Base-by-base conservation (phyloP, 2,329 filamentous ascomycete genomes). In the Tolypocladium ovalisporum region DNA sequence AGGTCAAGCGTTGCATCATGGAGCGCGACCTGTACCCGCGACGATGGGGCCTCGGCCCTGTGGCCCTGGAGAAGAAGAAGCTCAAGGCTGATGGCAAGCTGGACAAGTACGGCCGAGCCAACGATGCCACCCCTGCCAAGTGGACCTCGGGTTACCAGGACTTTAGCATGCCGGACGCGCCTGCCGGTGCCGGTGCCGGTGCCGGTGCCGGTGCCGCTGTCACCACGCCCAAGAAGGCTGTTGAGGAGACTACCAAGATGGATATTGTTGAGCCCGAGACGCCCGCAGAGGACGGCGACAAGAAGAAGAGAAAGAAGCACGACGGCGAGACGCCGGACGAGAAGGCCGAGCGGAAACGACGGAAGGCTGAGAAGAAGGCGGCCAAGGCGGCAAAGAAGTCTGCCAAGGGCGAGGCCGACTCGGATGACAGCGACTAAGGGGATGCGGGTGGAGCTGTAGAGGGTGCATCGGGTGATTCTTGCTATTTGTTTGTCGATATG, bases 1-100 rank as follows among this genome's bases (percentile, higher is more conserved):
- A 97, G 82, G 90, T 99, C 72, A 99, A 99, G 87, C 88, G 94
- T 68, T 96, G 92, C 76, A 99, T 99, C 75, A 99, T 99, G 94
- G 94, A 99, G 82, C 89, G 94, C 67, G 94, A 97, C 72, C 82
- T 97, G 59, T 99, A 99, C 82, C 94, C 94, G 62, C 84, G 91
- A 73, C 82, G 93, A 80, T 99, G 94, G 94, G 94, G 94, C 64
- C 84, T 97, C 70, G 94, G 94, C 61, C 93, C 94, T 56, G 87
- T 93, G 60, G 94, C 94, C 54, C 77, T 88, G 54, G 91, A 97
- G 82, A 99, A 99, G 86, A 99, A 99, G 88, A 97, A 97, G 85
- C 86, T 99, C 80, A 97, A 97, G 85, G 90, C 92, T 56, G 89
- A 90, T 65, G 94, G 94, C 74, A 96, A 97, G 78, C 87, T 99